These are phyloP conservation scores for Rusavskia elegans DNA, from an alignment of 495 filamentous ascomycete genomes.

Conservation along the genomic window DNA sequence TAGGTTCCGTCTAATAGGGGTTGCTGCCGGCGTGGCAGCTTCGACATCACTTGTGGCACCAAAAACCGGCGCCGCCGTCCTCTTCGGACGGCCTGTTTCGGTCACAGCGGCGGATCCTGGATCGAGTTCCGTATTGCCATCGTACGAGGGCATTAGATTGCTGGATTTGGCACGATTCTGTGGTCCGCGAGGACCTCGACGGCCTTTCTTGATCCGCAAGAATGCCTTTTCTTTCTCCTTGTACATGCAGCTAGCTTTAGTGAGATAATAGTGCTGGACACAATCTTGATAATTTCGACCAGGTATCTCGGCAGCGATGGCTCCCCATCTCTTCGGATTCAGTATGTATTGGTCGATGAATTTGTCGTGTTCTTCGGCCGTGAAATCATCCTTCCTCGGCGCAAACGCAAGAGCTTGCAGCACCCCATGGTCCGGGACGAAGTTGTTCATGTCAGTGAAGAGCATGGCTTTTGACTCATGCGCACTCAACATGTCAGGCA, in stretches of 20 bases:
- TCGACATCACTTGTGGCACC: constrained; percentile 45
- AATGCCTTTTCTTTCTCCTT: constrained; percentile 44
- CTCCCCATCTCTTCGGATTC: constrained; percentile 81
- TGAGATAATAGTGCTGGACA: constrained; percentile 92
- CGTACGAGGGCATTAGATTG: constrained; percentile 59
- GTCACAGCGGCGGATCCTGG: constrained; percentile 38
- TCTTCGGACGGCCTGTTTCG: constrained; percentile 51
- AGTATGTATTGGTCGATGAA: constrained; percentile 71
- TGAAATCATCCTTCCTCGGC: constrained; percentile 72
- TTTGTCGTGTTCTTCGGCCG: constrained; percentile 53
- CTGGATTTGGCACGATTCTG: constrained; percentile 45
- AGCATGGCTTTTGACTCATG: constrained; percentile 26
- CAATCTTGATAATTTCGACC: constrained; percentile 67
- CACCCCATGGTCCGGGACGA: constrained; percentile 47
- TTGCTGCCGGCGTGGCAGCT: constrained; percentile 22
- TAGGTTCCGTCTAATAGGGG: constrained; percentile 28
- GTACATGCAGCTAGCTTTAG: constrained; percentile 73
- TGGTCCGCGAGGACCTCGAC: constrained; percentile 27
- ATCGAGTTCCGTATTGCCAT: constrained; percentile 33
- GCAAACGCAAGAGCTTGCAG: constrained; percentile 56
- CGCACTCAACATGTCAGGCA: constrained; percentile 61
- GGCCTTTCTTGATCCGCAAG: constrained; percentile 39
- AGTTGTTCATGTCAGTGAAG: constrained; percentile 61
- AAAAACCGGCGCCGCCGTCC: constrained; percentile 58
- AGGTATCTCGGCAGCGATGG: constrained; percentile 60